A percentile compares a stretch with the other conserved stretches of the same genome.
Conservation (phyloP, 176 grass and related monocot genomes). For the Triticum turgidum region DNA sequence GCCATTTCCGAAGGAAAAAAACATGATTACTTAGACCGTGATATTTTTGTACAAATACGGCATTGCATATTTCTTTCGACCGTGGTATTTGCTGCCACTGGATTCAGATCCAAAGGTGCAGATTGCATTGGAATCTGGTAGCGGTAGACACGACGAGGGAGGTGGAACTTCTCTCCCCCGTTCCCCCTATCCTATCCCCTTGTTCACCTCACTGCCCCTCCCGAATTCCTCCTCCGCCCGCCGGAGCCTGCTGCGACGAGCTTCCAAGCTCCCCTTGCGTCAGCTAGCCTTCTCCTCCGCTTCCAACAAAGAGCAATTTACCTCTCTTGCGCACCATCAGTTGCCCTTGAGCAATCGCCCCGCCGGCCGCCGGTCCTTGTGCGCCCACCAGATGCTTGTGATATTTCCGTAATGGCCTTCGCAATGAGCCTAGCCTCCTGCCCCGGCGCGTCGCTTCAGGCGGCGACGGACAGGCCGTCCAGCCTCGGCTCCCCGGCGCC, state of each 20-base stretch:
- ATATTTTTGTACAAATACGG: background rate
- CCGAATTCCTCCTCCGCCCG: background rate
- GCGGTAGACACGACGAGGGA: background rate
- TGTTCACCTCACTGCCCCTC: background rate
- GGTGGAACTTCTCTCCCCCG: background rate
- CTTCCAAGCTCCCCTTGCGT: background rate
- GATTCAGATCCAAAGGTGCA: background rate
- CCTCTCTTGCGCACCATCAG: background rate
- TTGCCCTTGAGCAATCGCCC: background rate
- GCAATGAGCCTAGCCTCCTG: conserved; percentile 34
- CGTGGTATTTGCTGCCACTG: background rate
- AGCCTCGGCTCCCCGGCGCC: background rate
- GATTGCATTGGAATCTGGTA: background rate
- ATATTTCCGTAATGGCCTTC: conserved; percentile 67
- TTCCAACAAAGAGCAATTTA: background rate
- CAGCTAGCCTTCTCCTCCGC: background rate
- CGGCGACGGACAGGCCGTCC: background rate
- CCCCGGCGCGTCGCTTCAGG: conserved; percentile 30
- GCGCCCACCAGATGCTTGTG: conserved; percentile 41
- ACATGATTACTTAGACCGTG: too few species aligned
- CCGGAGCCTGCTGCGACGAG: background rate
- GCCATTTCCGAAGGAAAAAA: too few species aligned
- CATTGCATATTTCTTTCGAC: background rate
- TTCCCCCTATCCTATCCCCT: background rate
- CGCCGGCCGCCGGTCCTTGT: background rate